Percentiles rank a stretch among this genome's conserved stretches.
Conservation (phyloP, 2,329 filamentous ascomycete species). For the Talaromyces sp. region DNA sequence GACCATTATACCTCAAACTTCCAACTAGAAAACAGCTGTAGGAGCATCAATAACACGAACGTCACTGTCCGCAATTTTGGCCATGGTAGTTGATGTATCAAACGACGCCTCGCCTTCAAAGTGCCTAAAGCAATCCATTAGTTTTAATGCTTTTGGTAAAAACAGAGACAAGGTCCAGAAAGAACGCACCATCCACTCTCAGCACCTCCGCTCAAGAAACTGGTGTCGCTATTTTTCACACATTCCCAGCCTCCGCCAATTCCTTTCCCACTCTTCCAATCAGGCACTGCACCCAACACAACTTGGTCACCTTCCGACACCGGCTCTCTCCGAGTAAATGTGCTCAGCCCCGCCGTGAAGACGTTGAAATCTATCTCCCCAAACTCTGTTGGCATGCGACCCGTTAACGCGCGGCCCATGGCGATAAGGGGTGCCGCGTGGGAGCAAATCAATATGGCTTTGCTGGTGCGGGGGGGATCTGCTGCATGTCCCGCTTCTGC, state of each 20-base stretch:
- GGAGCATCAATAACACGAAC: not conserved
- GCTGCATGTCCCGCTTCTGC: constrained; percentile 34
- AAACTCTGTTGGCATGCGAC: constrained; percentile 66
- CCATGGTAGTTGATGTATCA: not conserved
- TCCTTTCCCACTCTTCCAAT: constrained; percentile 59
- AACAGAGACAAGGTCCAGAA: not conserved
- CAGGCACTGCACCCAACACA: constrained; percentile 24
- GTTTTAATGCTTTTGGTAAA: not conserved
- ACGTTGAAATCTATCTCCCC: constrained; percentile 76
- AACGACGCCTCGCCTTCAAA: not conserved
- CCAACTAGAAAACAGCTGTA: not conserved
- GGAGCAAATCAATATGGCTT: constrained; percentile 72
- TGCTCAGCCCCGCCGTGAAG: constrained; percentile 76
- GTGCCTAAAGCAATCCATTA: not conserved
- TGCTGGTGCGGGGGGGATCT: constrained; percentile 50
- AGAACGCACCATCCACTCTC: constrained; percentile 75
- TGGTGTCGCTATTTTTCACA: constrained; percentile 76
- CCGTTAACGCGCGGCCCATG: constrained; percentile 77
- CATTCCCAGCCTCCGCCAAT: constrained; percentile 77
- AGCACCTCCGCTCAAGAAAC: constrained; percentile 72
- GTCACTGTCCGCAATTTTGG: not conserved
- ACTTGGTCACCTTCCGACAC: not conserved
- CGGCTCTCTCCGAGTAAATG: constrained; percentile 54
- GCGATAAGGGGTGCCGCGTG: constrained; percentile 89
- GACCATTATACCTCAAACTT: not conserved